phyloP scores from a whole-genome alignment of 345 rosid genomes.

The Ceriops decandra region DNA sequence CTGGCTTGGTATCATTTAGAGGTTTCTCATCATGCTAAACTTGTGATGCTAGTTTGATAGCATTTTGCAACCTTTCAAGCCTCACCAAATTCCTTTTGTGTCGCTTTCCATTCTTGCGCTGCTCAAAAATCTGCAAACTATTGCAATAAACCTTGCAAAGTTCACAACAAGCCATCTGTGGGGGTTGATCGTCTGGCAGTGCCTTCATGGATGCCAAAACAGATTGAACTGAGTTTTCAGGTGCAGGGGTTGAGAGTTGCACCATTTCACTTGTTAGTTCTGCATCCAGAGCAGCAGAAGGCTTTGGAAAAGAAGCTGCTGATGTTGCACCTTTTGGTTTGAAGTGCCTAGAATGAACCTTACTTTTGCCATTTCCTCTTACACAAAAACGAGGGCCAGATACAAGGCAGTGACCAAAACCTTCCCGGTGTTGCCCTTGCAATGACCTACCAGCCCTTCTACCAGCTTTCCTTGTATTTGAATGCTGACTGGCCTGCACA shows the following conservation, averaged over 20 bases:
- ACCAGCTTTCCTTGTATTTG: slow-evolving; percentile 6
- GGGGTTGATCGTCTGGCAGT: slow-evolving; percentile 7
- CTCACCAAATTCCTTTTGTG: slow-evolving; percentile 35
- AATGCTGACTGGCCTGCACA: slow-evolving; percentile 30
- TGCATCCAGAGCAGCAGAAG: slow-evolving; percentile 7
- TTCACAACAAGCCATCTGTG: slow-evolving; percentile 29
- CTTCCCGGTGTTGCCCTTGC: slow-evolving; percentile 11
- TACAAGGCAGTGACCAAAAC: neutral
- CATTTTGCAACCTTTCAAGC: slow-evolving; percentile 23
- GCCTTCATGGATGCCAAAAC: slow-evolving; percentile 10
- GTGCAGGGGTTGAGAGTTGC: slow-evolving; percentile 9
- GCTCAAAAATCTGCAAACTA: slow-evolving; percentile 37
- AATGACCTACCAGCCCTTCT: slow-evolving; percentile 15
- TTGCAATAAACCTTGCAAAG: slow-evolving; percentile 38
- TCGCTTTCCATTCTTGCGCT: slow-evolving; percentile 36
- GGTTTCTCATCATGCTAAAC: slow-evolving; percentile 6
- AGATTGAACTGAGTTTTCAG: slow-evolving; percentile 17
- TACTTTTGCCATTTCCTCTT: slow-evolving; percentile 18
- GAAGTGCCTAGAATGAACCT: slow-evolving; percentile 7
- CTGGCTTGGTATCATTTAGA: slow-evolving; percentile 14
- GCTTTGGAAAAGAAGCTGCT: slow-evolving; percentile 17
- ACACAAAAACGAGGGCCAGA: slow-evolving; percentile 9
- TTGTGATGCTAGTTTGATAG: slow-evolving; percentile 8
- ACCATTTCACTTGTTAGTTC: too few relatives aligned
- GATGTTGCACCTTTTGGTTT: slow-evolving; percentile 2